Base-by-base conservation (phyloP, 2,329 filamentous ascomycete species). In the Diaporthe sp. region DNA sequence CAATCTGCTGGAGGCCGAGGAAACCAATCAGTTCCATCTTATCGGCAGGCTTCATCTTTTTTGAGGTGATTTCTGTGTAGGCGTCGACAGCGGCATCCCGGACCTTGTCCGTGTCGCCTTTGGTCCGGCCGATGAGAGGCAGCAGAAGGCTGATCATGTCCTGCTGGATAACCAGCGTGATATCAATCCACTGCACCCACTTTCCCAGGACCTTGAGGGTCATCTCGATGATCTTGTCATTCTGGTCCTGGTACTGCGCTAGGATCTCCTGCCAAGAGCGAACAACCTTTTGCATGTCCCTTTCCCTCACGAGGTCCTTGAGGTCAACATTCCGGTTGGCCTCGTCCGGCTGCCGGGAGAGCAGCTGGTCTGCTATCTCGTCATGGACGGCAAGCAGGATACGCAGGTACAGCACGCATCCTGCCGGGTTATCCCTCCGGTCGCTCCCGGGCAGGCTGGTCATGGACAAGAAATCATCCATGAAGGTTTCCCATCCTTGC, bases 171-270 rank as follows among this genome's bases (percentile, higher is more conserved):
- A 99, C 92, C 75, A 99, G 88, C 70, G 94, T 94, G 80, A 99
- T 98, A 82, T 98, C 97, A 81, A 97, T 98, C 97, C 97, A 99
- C 89, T 95, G 97, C 76, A 98, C 95, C 96, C 97, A 99, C 83
- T 96, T 97, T 51, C 95, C 95, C 78, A 99, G 92, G n/a, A 95
- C 94, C 84, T 94, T 95, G 72, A 99, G 89, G 80, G 94, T 96
- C 89, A 97, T 92, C 83, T 98, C 95, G 58, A 98, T 90, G 75
- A 98, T 90, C 57, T 86, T 83, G 81, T 95, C 92, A 79, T 94
- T 91, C 75, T 92, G 88, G 81, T 90, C 90, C 79, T 89, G 88
- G 90, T 96, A 98, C 80, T 93, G 91, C 15, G 91, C 89, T 73
- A 99, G 89, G 60, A 99, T 93, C 81, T 98, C 94, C 84, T 97